Evolutionary conservation across 306 rosid genomes (phyloP).

Genomic region (Cicer bijugum): DNA sequence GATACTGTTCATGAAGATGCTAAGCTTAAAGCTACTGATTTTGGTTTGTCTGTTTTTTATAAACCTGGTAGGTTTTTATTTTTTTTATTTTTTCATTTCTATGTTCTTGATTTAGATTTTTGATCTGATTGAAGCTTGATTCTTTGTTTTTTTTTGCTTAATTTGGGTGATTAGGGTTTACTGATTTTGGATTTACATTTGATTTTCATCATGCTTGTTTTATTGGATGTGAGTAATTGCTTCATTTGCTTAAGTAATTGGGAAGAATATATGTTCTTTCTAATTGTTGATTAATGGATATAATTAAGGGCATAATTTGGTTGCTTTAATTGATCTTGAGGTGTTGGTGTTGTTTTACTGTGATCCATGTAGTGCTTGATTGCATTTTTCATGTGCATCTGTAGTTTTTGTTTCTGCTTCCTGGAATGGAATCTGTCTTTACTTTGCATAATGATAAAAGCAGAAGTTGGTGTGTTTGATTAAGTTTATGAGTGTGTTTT

Average conservation of each 20-base stretch:
- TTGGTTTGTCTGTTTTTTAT: slow-evolving; percentile 59
- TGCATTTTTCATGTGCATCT: slow-evolving; percentile 9
- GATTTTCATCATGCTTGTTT: slow-evolving; percentile 5
- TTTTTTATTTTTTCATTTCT: background rate
- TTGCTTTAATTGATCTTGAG: background rate
- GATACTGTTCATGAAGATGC: slow-evolving; percentile 59
- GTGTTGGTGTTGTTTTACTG: background rate
- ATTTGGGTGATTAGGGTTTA: background rate
- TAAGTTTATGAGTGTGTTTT: slow-evolving; percentile 15
- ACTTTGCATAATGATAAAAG: slow-evolving; percentile 2
- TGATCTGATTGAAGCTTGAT: slow-evolving; percentile 32
- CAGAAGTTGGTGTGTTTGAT: background rate
- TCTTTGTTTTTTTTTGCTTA: background rate
- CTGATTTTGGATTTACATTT: slow-evolving; percentile 1
- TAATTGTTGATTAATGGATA: background rate
- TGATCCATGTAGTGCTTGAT: slow-evolving; percentile 18
- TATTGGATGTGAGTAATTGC: background rate
- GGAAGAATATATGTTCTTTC: background rate
- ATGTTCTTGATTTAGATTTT: background rate
- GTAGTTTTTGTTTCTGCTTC: background rate
- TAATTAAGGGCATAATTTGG: background rate
- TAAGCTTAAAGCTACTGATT: slow-evolving; percentile 60
- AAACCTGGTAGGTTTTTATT: slow-evolving; percentile 50
- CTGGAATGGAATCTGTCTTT: background rate
- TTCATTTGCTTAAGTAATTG: background rate